Evolutionary conservation across 495 filamentous ascomycete species (phyloP), one percentile per base, ranked within the genome.

Genomic region (Aspergillus heteromorphus): DNA sequence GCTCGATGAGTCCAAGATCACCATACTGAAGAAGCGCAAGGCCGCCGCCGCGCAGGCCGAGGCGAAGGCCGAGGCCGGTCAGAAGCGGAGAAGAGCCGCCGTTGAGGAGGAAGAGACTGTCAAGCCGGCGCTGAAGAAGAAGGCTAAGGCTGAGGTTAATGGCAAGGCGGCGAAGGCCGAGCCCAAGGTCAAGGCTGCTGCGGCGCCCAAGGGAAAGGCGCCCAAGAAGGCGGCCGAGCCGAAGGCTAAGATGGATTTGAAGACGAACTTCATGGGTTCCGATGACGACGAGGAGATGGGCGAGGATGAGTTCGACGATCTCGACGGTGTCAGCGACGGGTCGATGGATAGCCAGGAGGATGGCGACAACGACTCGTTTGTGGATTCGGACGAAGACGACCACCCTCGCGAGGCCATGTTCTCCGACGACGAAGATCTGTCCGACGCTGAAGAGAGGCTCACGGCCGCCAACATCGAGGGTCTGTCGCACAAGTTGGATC

Each of bases 391-490:
- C 38, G 83, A 86, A 40, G 85, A 87, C 49, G 70, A 78, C 45
- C 70, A 72, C 57, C 65, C 71, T 19, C 68, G 73, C 49, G 70
- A 75, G 64, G 80, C 84, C 34, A 86, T 93, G 73, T 98, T 96
- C 75, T 97, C 93, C 0, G 92, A 97, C 52, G 93, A 98, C 63
- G 92, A 96, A 65, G 90, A 92, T 55, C 83, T 90, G 36, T 88
- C 86, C 0, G 91, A 95, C 60, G 87, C 85, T 2, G 91, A 96
- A 68, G 91, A 97, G 73, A 87, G 83, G 64, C 77, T 98, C 51
- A 98, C 91, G 3, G 95, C 93, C 0, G 95, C 93, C 42, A 98
- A 98, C 62, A 98, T 98, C 52, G 92, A 84, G 60, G 93, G 93
- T 36, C 74, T 98, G 43, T 91, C 93, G 34, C 79, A 80, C 53